Evolutionary conservation across 2,329 filamentous ascomycete genomes (phyloP).

Genomic region (Moelleriella libera): DNA sequence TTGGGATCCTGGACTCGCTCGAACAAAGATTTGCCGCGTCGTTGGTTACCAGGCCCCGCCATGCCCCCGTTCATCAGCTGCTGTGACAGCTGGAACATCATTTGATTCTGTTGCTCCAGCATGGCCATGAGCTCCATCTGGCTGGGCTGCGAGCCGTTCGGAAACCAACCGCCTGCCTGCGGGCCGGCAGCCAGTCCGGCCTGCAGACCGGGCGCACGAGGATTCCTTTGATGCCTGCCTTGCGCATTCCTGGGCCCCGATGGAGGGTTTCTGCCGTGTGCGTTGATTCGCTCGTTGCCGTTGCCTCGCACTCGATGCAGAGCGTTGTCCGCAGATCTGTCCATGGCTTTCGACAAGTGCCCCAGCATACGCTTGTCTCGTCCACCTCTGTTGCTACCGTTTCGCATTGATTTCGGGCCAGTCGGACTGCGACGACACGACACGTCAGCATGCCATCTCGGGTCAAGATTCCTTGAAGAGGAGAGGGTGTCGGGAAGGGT

Average conservation of each 20-base stretch:
- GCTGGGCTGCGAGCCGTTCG: slow-evolving; percentile 29
- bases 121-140: slow-evolving; percentile 55
- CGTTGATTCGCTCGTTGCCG: slow-evolving; percentile 68
- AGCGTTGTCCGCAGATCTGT: slow-evolving; percentile 58
- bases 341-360: slow-evolving; percentile 72
- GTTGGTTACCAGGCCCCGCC: slow-evolving; percentile 19
- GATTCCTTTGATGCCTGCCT: slow-evolving; percentile 31
- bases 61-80: slow-evolving; percentile 42
- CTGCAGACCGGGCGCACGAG: slow-evolving; percentile 31
- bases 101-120: slow-evolving; percentile 74
- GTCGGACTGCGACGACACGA: slow-evolving; percentile 51
- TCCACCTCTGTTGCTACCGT: slow-evolving; percentile 41
- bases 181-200: slow-evolving; percentile 28
- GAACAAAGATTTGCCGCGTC: slow-evolving; percentile 50
- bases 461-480: too few species aligned
- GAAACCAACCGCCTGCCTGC: slow-evolving; percentile 30
- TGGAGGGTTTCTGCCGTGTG: slow-evolving; percentile 56
- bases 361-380: slow-evolving; percentile 75
- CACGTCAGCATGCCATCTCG: background rate
- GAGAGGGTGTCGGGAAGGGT: background rate
- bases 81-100: slow-evolving; percentile 66
- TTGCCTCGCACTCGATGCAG: slow-evolving; percentile 68
- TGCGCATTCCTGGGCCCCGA: slow-evolving; percentile 53
- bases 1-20: slow-evolving; percentile 51
- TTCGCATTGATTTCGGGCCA: slow-evolving; percentile 89